Evolutionary conservation across 1,284 basidiomycete genomes (phyloP).

Genomic region (Trichosporon ovoides): DNA sequence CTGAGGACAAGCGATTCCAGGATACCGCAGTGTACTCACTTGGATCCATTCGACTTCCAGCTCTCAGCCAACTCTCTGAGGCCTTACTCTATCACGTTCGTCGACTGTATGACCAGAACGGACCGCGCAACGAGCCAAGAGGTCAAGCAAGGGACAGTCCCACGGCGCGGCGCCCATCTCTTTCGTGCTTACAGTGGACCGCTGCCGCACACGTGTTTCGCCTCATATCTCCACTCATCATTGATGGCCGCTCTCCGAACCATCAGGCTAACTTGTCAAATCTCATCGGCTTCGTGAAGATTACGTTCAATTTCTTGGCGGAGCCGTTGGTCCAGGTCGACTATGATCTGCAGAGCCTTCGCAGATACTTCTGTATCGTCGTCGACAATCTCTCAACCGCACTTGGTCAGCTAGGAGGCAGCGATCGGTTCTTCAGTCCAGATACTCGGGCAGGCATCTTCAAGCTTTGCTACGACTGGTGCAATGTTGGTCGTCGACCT

Average conservation of each 20-base stretch:
- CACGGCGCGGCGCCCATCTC: constrained; percentile 54
- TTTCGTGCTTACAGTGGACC: constrained; percentile 76
- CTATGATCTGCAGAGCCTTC: constrained; percentile 71
- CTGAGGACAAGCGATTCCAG: constrained; percentile 74
- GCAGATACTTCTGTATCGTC: constrained; percentile 83
- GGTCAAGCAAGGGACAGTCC: neutral
- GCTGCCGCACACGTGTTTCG: constrained; percentile 86
- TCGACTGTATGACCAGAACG: constrained; percentile 58
- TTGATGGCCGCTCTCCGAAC: constrained; percentile 63
- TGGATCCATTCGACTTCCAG: constrained; percentile 71
- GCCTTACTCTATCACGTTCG: constrained; percentile 73
- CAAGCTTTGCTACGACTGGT: constrained; percentile 89
- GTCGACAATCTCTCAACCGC: constrained; percentile 80
- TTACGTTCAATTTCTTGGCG: constrained; percentile 70
- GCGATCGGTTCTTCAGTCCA: constrained; percentile 69
- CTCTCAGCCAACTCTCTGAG: constrained; percentile 76
- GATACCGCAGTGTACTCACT: constrained; percentile 82
- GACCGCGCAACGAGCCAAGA: constrained; percentile 12
- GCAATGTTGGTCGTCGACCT: constrained; percentile 71
- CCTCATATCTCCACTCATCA: constrained; percentile 72
- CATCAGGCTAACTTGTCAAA: constrained; percentile 65
- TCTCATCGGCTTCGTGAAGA: constrained; percentile 78
- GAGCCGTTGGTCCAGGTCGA: constrained; percentile 68
- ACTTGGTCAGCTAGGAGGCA: constrained; percentile 62
- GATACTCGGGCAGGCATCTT: constrained; percentile 76